These are phyloP conservation scores for Mercurialis annua DNA, from an alignment of 345 rosid species.

Conservation along the genomic window DNA sequence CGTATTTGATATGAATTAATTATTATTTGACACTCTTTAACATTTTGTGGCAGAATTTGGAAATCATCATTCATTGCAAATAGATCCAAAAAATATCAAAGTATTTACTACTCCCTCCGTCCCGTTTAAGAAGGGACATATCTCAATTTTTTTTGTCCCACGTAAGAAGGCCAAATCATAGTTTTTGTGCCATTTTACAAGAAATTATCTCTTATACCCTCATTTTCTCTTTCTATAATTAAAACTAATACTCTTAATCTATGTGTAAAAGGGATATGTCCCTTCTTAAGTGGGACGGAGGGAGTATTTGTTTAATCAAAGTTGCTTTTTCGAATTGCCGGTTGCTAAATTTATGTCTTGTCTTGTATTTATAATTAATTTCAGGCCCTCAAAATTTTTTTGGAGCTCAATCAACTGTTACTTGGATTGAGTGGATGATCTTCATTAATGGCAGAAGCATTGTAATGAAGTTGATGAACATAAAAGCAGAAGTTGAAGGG, in stretches of 20 bases:
- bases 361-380: constrained; percentile 7
- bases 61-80: constrained; percentile 1
- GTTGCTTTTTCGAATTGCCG: constrained; percentile 7
- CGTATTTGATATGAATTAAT: too few species aligned
- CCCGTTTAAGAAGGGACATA: too few species aligned
- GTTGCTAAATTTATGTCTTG: constrained; percentile 4
- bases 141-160: too few species aligned
- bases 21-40: background rate
- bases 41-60: background rate
- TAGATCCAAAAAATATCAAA: background rate
- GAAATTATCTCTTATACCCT: too few species aligned
- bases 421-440: constrained; percentile 17
- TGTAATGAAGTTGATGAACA: constrained; percentile 24
- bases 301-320: constrained; percentile 24
- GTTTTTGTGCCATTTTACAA: too few species aligned
- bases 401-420: constrained; percentile 17
- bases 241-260: background rate
- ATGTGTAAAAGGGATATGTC: too few species aligned
- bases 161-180: too few species aligned
- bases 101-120: too few species aligned
- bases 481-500: constrained; percentile 18
- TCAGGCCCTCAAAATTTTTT: constrained; percentile 31
- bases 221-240: too few species aligned
- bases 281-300: too few species aligned
- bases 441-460: constrained; percentile 16